Evolutionary conservation across 257 asterid species (phyloP), one percentile per base, ranked within the genome.

Genomic region (Ajuga chamaepitys): DNA sequence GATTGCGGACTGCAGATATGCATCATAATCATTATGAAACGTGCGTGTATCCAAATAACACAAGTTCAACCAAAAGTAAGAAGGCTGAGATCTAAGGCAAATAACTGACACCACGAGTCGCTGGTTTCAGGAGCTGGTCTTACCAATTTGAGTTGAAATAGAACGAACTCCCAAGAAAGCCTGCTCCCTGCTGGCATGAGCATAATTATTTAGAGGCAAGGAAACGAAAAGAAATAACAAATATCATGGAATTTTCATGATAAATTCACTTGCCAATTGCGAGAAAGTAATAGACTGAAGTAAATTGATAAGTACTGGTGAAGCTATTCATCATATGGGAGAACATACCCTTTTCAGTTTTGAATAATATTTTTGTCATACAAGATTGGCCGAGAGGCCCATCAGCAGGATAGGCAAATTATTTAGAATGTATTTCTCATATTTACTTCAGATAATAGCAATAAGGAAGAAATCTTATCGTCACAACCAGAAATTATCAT

Each of bases 121-220:
- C 9, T 28, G 30, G 14, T 52, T 37, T 44, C 38, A 80, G 58
- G 41, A 44, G 59, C 7, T 6, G 14, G 50, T 18, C 85, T 65
- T 79, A 91, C 96, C 95, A 69, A 83, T 58, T 85, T 91, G 98
- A 77, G 96, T 91, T 9, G 98, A 91, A 60, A 91, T 80, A 50
- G 75, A 77, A 47, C 96, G 98, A 76, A 77, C 87, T 59, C 98
- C 96, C 50, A 66, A 21, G 46, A 68, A 25, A 42, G 82, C 80
- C 58, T 71, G 86, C 79, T 83, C 95, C 88, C 98, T 88, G 86
- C 77, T 45, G 40, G 66, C 21, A 75, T 10, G 20, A 30, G 51
- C 37, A 18, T 12, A 50, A 9, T 52, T 44, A 10, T 25, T 77
- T 38, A 72, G 68, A 71, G 35, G 64, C 34, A 64, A 61, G 37